Evolutionary conservation across 1,139 yeast genomes (phyloP).

Genomic region (Hyphopichia khmerensis): DNA sequence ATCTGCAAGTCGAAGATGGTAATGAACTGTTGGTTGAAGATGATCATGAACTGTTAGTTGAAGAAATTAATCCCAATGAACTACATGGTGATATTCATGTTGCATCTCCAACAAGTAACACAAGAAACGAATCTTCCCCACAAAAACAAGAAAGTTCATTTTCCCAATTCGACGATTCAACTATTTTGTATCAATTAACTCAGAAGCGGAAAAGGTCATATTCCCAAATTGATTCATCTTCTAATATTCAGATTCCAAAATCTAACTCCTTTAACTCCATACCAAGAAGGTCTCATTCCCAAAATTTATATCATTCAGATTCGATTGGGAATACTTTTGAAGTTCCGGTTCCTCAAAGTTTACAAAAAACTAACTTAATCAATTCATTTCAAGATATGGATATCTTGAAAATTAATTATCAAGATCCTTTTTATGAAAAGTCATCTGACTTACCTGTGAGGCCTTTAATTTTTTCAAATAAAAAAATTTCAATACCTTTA

Average conservation of each 20-base stretch:
- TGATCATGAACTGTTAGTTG: not conserved
- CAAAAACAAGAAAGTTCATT: too few relatives aligned
- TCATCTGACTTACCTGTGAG: constrained; percentile 49
- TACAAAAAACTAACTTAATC: constrained; percentile 20
- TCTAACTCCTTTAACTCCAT: not conserved
- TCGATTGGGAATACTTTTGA: not conserved
- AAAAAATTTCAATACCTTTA: constrained; percentile 47
- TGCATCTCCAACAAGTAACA: not conserved
- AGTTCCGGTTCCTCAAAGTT: not conserved
- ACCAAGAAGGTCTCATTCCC: not conserved
- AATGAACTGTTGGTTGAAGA: not conserved
- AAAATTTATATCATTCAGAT: not conserved
- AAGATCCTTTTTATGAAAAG: constrained; percentile 63
- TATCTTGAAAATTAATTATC: constrained; percentile 51
- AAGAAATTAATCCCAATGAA: not conserved
- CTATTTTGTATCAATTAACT: constrained; percentile 12
- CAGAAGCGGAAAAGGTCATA: constrained; percentile 9
- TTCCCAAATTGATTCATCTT: constrained; percentile 3
- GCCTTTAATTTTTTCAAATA: constrained; percentile 69
- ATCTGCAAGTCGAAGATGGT: not conserved
- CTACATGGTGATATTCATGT: constrained; percentile 5
- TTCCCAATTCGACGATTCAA: constrained; percentile 9
- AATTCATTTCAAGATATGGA: constrained; percentile 44
- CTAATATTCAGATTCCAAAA: not conserved
- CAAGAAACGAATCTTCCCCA: too few relatives aligned